Base-by-base conservation (phyloP, 2,329 filamentous ascomycete genomes). In the Orbilia ellipsospora region DNA sequence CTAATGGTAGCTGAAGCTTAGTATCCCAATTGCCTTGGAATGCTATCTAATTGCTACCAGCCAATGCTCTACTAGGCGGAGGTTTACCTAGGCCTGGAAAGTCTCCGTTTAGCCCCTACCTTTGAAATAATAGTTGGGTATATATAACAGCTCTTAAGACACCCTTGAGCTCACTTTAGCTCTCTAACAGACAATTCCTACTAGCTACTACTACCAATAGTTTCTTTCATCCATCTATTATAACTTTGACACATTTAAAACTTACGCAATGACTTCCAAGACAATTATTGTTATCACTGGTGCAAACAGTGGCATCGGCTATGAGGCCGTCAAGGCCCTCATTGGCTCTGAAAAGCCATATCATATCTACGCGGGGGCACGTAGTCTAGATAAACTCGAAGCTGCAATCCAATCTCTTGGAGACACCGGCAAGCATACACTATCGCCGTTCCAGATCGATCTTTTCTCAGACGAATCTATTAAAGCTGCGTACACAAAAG, bases 231-330 rank as follows among this genome's bases (percentile, higher is more conserved):
- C 12, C 12, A 44, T 44, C 40, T 44, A 12, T n/a, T 48, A 48
- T 48, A 15, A 48, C 5, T n/a, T 48, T 10, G 13, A 48, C 8
- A 4, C 13, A n/a, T 45, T 15, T 10, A 10, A 36, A 36, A 36
- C 31, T 7, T 36, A 36, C 31, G 42, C 10, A 5, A 69, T 74
- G 64, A 56, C 69, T 15, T 70, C 70, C 54, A 68, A 73, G 44
- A 66, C 73, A 10, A 82, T 87, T 73, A 80, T 89, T n/a, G 80
- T 90, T 51, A 85, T 90, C 77, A 90, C 88, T 1, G 88, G 88
- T 42, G 88, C 83, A 73, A 90, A 89, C 78, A 88, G 85, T 0
- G 88, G 88, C 15, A 84, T 90, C 18, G 89, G 89, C 1, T 86
- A 85, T 44, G 85, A 90, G 77, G 84, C 83, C 6, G 85, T 89